Evolutionary conservation across 345 rosid genomes (phyloP).

Genomic region (Eucalyptus erythrocorys): DNA sequence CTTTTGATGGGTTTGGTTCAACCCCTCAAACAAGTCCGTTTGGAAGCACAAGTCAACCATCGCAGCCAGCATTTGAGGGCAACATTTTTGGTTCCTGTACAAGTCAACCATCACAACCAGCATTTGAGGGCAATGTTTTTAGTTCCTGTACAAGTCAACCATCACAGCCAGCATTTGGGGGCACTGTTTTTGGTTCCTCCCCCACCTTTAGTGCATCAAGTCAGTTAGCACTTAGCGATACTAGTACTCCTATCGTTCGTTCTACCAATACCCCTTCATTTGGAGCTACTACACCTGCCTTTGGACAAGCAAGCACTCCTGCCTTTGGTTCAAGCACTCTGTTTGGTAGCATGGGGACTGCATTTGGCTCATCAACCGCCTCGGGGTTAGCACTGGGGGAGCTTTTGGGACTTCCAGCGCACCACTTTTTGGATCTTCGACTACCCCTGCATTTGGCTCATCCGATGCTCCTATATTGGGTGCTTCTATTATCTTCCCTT

Average conservation of each 20-base stretch:
- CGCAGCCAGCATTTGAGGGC: constrained; percentile 36
- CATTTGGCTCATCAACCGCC: constrained; percentile 34
- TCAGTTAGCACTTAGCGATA: not conserved
- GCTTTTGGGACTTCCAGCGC: constrained; percentile 38
- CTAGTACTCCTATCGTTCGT: no score
- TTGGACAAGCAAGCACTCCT: constrained; percentile 31
- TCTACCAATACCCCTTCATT: not conserved
- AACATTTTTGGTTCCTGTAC: no score
- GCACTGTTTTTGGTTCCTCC: constrained; percentile 43
- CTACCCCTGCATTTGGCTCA: constrained; percentile 19
- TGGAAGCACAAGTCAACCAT: constrained; percentile 1
- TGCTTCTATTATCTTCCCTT: not conserved
- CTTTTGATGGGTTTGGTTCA: constrained; percentile 50
- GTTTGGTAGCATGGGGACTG: constrained; percentile 31
- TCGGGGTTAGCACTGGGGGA: constrained; percentile 27
- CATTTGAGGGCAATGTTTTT: no score
- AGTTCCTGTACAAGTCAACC: no score
- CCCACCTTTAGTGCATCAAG: constrained; percentile 53
- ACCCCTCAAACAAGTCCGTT: constrained; percentile 8
- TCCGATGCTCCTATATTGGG: constrained; percentile 33
- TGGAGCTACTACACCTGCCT: constrained; percentile 17
- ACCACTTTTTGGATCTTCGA: constrained; percentile 29
- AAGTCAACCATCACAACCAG: no score
- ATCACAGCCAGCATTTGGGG: no score
- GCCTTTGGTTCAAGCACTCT: constrained; percentile 39